These are phyloP conservation scores for Diaporthe vexans DNA, from an alignment of 2,329 filamentous ascomycete species.

Conservation along the genomic window DNA sequence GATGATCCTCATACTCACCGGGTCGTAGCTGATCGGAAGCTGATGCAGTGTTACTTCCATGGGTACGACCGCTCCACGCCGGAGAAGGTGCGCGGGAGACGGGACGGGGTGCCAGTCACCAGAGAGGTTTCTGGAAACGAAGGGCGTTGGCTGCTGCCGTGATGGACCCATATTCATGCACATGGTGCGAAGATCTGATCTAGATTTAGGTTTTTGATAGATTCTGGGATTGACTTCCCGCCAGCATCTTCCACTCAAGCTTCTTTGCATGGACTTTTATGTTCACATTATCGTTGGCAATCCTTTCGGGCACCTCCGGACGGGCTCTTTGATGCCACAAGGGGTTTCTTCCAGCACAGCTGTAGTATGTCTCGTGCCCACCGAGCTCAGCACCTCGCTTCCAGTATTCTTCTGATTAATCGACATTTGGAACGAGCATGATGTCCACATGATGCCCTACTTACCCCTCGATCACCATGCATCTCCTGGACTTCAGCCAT, in stretches of 20 bases:
- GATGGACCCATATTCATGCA: constrained; percentile 21
- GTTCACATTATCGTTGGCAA: fast-evolving
- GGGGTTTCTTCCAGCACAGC: neutral
- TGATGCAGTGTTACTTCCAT: constrained; percentile 16
- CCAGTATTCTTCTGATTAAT: neutral
- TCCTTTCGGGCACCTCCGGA: neutral
- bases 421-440: neutral
- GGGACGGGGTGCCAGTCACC: neutral
- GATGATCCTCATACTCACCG: constrained; percentile 14
- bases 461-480: neutral
- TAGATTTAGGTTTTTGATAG: neutral
- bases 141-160: neutral
- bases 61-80: constrained; percentile 21
- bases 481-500: neutral
- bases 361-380: neutral
- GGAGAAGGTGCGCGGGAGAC: neutral
- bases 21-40: constrained; percentile 20
- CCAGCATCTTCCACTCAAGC: neutral
- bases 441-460: neutral
- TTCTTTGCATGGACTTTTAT: neutral
- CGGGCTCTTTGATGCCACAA: neutral
- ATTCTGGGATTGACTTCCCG: neutral
- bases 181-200: neutral
- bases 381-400: neutral
- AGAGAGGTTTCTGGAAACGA: neutral